These are phyloP conservation scores for Zygnema circumcarinatum DNA, from an alignment of 139 green algal species.

Conservation along the genomic window DNA sequence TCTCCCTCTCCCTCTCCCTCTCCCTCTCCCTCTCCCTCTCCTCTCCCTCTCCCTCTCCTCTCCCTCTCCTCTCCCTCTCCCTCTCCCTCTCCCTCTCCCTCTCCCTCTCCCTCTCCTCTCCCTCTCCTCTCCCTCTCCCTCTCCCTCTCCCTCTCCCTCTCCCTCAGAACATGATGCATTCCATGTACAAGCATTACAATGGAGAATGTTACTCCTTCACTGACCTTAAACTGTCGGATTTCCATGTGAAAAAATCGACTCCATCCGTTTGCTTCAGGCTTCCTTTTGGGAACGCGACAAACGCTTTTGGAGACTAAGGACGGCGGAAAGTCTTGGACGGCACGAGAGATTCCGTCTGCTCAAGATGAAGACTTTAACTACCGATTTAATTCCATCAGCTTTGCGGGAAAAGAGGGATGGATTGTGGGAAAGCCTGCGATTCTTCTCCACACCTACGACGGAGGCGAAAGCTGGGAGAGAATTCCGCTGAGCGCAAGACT, in stretches of 20 bases:
- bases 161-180: too few species aligned
- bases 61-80: slow-evolving; percentile 30
- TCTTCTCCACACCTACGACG: slow-evolving; percentile 94
- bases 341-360: slow-evolving; percentile 70
- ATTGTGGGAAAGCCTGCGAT: slow-evolving; percentile 99
- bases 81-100: neutral
- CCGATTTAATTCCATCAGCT: slow-evolving; percentile 95
- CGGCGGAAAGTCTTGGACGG: slow-evolving; percentile 91
- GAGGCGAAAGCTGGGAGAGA: slow-evolving; percentile 93
- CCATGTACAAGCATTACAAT: too few species aligned
- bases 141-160: neutral
- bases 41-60: neutral
- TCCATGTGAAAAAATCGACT: too few species aligned
- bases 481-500: slow-evolving; percentile 93
- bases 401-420: slow-evolving; percentile 95
- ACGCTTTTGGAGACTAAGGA: slow-evolving; percentile 97
- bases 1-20: neutral
- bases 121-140: neutral
- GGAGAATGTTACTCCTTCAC: too few species aligned
- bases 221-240: too few species aligned
- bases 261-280: slow-evolving; percentile 74
- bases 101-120: too few species aligned
- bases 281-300: slow-evolving; percentile 94
- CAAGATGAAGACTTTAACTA: slow-evolving; percentile 91
- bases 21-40: neutral